Evolutionary conservation across 2,329 filamentous ascomycete genomes (phyloP).

Genomic region (Verticillium dahliae): DNA sequence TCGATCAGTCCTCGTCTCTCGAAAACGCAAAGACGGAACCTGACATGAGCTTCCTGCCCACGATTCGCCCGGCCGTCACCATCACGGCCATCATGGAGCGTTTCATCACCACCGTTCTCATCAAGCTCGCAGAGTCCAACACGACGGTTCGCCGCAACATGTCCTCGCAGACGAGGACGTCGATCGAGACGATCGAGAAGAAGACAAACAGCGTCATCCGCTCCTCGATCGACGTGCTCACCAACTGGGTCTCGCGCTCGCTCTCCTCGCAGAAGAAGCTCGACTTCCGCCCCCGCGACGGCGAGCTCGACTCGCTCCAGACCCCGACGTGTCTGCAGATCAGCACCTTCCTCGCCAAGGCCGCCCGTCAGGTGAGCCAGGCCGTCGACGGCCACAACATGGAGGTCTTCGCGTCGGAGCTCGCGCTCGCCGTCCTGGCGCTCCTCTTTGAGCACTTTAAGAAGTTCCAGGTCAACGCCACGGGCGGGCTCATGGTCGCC

Average conservation of each 20-base stretch:
- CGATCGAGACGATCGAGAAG: slow-evolving; percentile 73
- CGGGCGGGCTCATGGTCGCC: slow-evolving; percentile 88
- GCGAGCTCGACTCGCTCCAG: slow-evolving; percentile 72
- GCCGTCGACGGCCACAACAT: slow-evolving; percentile 81
- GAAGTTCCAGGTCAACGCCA: slow-evolving; percentile 86
- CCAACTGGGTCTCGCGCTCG: slow-evolving; percentile 69
- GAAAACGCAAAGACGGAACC: slow-evolving; percentile 79
- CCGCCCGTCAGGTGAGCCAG: slow-evolving; percentile 54
- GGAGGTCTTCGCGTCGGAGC: slow-evolving; percentile 73
- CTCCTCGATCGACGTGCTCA: slow-evolving; percentile 55
- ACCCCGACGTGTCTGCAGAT: slow-evolving; percentile 80
- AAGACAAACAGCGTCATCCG: slow-evolving; percentile 64
- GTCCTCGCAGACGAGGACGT: slow-evolving; percentile 71
- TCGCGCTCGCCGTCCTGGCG: slow-evolving; percentile 70
- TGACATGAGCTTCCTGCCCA: slow-evolving; percentile 76
- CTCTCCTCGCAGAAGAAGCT: slow-evolving; percentile 76
- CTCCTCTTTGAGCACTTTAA: slow-evolving; percentile 91
- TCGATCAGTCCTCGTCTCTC: slow-evolving; percentile 67
- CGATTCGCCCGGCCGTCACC: slow-evolving; percentile 73
- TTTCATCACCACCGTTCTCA: slow-evolving; percentile 83
- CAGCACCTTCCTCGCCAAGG: slow-evolving; percentile 69
- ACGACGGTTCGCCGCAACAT: slow-evolving; percentile 85
- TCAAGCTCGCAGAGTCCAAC: slow-evolving; percentile 82
- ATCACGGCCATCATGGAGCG: slow-evolving; percentile 91
- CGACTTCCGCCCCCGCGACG: slow-evolving; percentile 84